These are phyloP conservation scores for Detonula confervacea DNA, from an alignment of 352 stramenopile genomes.

Conservation along the genomic window DNA sequence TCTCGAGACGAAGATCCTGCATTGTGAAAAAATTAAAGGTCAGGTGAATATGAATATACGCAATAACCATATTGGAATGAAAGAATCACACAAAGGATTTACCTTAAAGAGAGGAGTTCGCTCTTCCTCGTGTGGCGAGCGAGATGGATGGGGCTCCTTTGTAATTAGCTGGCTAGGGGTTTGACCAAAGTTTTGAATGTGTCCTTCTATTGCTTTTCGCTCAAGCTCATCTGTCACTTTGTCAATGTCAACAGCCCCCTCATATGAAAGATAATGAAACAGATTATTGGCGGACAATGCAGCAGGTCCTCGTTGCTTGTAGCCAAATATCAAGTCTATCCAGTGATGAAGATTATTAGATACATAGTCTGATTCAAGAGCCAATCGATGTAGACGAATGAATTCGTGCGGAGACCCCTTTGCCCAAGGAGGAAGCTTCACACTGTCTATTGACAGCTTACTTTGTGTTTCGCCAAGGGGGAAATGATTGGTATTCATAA, in stretches of 20 bases:
- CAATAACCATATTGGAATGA: slow-evolving; percentile 24
- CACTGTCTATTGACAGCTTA: slow-evolving; percentile 90
- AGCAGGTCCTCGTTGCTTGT: slow-evolving; percentile 93
- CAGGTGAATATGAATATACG: neutral
- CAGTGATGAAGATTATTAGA: slow-evolving; percentile 95
- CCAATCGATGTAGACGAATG: slow-evolving; percentile 92
- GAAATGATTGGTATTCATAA: slow-evolving; percentile 95
- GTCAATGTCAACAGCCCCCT: slow-evolving; percentile 97
- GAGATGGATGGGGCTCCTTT: slow-evolving; percentile 73
- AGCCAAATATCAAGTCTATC: slow-evolving; percentile 99
- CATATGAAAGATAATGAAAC: slow-evolving; percentile 99
- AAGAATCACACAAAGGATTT: slow-evolving; percentile 25
- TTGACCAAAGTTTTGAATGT: slow-evolving; percentile 98
- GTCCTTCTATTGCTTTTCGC: slow-evolving; percentile 92
- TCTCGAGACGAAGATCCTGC: slow-evolving; percentile 48
- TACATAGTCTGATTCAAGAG: slow-evolving; percentile 97
- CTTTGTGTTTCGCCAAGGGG: slow-evolving; percentile 91
- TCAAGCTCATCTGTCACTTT: slow-evolving; percentile 90
- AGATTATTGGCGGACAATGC: slow-evolving; percentile 95
- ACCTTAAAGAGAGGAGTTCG: slow-evolving; percentile 71
- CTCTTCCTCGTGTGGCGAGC: slow-evolving; percentile 59
- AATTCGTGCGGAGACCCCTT: slow-evolving; percentile 94
- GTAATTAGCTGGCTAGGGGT: slow-evolving; percentile 95
- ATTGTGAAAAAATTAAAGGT: neutral
- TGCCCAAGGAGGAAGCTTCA: slow-evolving; percentile 96